Evolutionary conservation across 1,284 basidiomycete species (phyloP).

Genomic region (Cryptococcus hybrid): DNA sequence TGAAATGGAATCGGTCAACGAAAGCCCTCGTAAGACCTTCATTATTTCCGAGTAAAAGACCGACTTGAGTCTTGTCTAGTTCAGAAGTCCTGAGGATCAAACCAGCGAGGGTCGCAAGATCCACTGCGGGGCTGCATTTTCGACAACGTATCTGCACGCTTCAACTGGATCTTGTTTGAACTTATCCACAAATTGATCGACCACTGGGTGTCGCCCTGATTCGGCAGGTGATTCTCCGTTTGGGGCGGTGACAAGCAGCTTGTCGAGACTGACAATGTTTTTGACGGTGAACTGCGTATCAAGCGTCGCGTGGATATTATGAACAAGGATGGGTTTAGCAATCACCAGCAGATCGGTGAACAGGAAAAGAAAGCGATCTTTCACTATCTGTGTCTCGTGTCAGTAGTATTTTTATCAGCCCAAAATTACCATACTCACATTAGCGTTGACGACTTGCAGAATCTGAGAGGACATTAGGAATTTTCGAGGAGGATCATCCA

Average conservation of each 20-base stretch:
- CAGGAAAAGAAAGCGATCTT: constrained; percentile 92
- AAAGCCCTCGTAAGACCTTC: constrained; percentile 75
- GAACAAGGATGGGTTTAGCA: constrained; percentile 55
- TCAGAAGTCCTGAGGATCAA: constrained; percentile 81
- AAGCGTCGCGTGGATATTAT: constrained; percentile 63
- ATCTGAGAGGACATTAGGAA: constrained; percentile 80
- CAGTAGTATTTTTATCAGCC: constrained; percentile 5
- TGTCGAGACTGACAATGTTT: constrained; percentile 74
- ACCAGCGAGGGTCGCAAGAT: constrained; percentile 68
- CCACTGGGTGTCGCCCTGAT: constrained; percentile 57
- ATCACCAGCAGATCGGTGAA: constrained; percentile 93
- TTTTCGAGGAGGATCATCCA: constrained; percentile 83
- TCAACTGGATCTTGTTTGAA: constrained; percentile 71
- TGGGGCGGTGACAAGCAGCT: constrained; percentile 46
- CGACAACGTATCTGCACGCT: constrained; percentile 65
- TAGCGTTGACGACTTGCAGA: constrained; percentile 87
- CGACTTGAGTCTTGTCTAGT: constrained; percentile 77
- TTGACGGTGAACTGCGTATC: constrained; percentile 85
- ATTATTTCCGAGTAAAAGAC: constrained; percentile 74
- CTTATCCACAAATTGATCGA: constrained; percentile 67
- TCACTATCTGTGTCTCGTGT: constrained; percentile 62
- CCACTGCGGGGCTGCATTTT: constrained; percentile 56
- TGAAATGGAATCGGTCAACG: constrained; percentile 81
- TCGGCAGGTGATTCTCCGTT: constrained; percentile 32
- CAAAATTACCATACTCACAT: constrained; percentile 46